These are phyloP conservation scores for Inonotus hispidus DNA, from an alignment of 1,284 basidiomycete species.

Conservation along the genomic window DNA sequence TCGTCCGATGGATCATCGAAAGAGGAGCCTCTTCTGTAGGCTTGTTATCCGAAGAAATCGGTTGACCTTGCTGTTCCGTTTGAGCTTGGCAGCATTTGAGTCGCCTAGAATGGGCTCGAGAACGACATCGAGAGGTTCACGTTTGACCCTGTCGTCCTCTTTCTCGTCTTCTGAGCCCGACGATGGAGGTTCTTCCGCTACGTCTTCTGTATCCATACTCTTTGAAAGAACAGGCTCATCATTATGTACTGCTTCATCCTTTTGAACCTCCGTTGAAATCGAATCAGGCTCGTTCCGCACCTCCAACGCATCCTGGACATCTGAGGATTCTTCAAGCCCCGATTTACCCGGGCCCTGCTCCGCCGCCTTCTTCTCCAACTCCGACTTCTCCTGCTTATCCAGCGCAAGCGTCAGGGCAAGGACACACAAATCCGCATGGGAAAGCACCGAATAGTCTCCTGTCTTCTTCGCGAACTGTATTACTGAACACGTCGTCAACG, in stretches of 20 bases:
- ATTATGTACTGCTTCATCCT: slow-evolving; percentile 10
- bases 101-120: slow-evolving; percentile 32
- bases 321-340: slow-evolving; percentile 11
- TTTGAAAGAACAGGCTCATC: slow-evolving; percentile 10
- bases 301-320: slow-evolving; percentile 7
- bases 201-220: not conserved
- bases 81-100: slow-evolving; percentile 14
- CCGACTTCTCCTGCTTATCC: slow-evolving; percentile 49
- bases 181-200: not conserved
- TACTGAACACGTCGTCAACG: slow-evolving; percentile 41
- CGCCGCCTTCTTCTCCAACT: slow-evolving; percentile 20
- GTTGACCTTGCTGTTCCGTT: not conserved
- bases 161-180: slow-evolving; percentile 23
- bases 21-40: slow-evolving; percentile 31
- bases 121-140: slow-evolving; percentile 44
- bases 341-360: slow-evolving; percentile 25
- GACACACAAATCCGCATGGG: slow-evolving; percentile 86
- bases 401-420: slow-evolving; percentile 86
- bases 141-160: slow-evolving; percentile 22
- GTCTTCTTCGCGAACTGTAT: slow-evolving; percentile 93
- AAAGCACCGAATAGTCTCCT: slow-evolving; percentile 93
- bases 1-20: slow-evolving; percentile 72
- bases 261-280: not conserved
- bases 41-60: not conserved
- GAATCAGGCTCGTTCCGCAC: not conserved